phyloP scores from a whole-genome alignment of 768 basidiomycete genomes.

The Trametes cinnabarina region DNA sequence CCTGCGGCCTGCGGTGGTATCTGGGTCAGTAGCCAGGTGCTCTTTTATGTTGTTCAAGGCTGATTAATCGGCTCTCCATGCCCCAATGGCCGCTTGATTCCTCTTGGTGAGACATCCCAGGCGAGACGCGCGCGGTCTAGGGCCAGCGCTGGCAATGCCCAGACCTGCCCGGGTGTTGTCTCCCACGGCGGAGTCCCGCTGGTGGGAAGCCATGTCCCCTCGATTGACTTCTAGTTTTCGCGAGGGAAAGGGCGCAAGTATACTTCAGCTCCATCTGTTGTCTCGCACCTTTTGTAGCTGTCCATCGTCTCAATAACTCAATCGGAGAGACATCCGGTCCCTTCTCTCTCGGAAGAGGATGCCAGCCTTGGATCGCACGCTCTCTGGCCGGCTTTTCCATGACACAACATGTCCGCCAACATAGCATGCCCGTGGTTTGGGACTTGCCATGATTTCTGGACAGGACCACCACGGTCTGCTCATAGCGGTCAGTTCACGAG shows the following conservation, averaged over 20 bases:
- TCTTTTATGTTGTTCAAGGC: too few species aligned
- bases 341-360: neutral
- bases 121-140: too few species aligned
- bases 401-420: neutral
- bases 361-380: neutral
- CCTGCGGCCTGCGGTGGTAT: too few species aligned
- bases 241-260: neutral
- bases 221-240: slow-evolving; percentile 6
- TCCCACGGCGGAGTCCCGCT: neutral
- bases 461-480: neutral
- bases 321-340: slow-evolving; percentile 8
- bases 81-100: too few species aligned
- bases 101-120: too few species aligned
- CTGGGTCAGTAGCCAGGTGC: too few species aligned
- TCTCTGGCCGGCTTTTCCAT: neutral
- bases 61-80: too few species aligned
- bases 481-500: neutral
- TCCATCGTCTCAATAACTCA: slow-evolving; percentile 10
- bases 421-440: neutral
- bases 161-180: slow-evolving; percentile 1
- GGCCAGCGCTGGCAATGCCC: neutral
- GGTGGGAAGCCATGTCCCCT: slow-evolving; percentile 5
- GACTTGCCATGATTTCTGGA: neutral
- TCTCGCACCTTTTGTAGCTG: slow-evolving; percentile 5
- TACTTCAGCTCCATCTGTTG: neutral